Base-by-base conservation (phyloP, 2,329 filamentous ascomycete species). In the Ceratocystis alfenasii region DNA sequence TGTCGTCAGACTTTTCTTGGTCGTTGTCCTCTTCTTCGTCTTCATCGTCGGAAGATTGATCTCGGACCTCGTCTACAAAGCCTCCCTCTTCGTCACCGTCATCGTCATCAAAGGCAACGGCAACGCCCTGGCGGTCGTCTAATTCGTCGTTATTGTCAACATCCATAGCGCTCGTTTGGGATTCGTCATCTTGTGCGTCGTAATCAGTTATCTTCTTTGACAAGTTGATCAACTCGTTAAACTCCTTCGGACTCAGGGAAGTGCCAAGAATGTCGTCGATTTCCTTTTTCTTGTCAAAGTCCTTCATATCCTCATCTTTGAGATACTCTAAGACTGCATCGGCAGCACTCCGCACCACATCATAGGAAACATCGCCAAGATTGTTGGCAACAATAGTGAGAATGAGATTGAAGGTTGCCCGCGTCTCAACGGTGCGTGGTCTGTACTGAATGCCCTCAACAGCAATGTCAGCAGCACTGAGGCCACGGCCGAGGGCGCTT, bases 141-240 rank as follows among this genome's bases (percentile, higher is more conserved):
- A 96, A 84, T 74, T 96, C 92, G 36, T 83, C 87, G 2, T 78
- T 79, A 36, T 84, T 87, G 79, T 90, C 89, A 8, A 68, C 64
- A 55, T 68, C 67, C 67, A 68, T 68, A 20, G 41, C 67, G 44
- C 65, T 63, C 28, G 60, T 50, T 66, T 66, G 64, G 25, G 64
- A 64, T 67, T 91, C 87, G 70, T 96, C 93, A 70, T 97, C 93
- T 74, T 97, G 91, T 48, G 89, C 89, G 75, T 97, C 89, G 75
- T 97, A 99, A 75, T 99, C 94, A 62, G 94, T 99, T 69, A 99
- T 96, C 78, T 99, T 99, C 79, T 99, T 99, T 69, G 92, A 90
- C 55, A 99, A 79, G 73, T 96, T 99, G 65, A 97, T 87, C 70
- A 99, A 78, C 77, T 97, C 93, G 73, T 97, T 97, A 78, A 97